Evolutionary conservation across 495 filamentous ascomycete species (phyloP).

Genomic region (Trichoderma reesei): DNA sequence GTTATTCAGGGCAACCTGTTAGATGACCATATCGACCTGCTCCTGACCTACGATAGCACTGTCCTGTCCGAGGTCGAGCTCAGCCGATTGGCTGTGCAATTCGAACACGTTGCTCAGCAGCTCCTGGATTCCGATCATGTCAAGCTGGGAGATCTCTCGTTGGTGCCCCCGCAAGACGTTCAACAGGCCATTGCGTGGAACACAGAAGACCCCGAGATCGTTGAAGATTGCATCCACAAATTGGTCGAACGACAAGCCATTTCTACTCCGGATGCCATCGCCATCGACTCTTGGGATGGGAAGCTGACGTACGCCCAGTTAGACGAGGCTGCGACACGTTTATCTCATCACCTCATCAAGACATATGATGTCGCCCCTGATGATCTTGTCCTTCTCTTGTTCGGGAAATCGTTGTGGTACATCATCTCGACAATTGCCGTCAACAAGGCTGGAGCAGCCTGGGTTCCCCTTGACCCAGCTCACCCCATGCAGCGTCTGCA

Average conservation of each 20-base stretch:
- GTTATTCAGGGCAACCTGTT: not conserved
- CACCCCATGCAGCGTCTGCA: conserved; percentile 41
- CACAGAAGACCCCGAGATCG: not conserved
- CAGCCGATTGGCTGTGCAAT: not conserved
- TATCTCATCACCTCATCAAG: conserved; percentile 34
- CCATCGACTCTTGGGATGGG: conserved; percentile 43
- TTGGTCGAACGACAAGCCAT: conserved; percentile 15
- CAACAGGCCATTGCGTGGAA: not conserved
- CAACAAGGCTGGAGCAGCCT: conserved; percentile 49
- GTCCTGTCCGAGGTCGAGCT: not conserved
- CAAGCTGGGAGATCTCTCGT: not conserved
- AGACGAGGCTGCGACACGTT: conserved; percentile 28
- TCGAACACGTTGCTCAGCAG: conserved; percentile 4
- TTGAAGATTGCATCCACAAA: conserved; percentile 21
- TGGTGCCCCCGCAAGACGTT: not conserved
- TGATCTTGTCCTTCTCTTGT: conserved; percentile 42
- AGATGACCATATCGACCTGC: not conserved
- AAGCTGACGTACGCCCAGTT: conserved; percentile 42
- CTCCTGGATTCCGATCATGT: not conserved
- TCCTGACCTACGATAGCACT: not conserved
- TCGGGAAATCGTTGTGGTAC: conserved; percentile 43
- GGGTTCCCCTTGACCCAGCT: conserved; percentile 46
- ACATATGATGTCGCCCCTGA: conserved; percentile 40
- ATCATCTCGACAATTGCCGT: conserved; percentile 46
- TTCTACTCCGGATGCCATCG: conserved; percentile 14